Conservation (phyloP, 768 basidiomycete genomes). For the Astraeus odoratus region DNA sequence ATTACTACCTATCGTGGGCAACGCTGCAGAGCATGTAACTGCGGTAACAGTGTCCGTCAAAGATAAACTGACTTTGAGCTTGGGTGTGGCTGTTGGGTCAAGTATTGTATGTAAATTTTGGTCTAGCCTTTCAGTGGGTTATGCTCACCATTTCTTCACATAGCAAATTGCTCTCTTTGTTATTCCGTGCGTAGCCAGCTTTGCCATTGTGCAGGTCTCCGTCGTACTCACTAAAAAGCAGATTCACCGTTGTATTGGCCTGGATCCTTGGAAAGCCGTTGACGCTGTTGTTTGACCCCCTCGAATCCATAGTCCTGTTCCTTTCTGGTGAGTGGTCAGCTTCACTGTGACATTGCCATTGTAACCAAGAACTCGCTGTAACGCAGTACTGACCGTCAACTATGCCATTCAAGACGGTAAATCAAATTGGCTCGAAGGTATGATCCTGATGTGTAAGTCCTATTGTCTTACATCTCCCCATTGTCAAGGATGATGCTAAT, state of each 20-base stretch:
- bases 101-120: slow-evolving; percentile 53
- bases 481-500: background rate
- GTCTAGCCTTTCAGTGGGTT: background rate
- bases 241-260: slow-evolving; percentile 67
- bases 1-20: slow-evolving; percentile 87
- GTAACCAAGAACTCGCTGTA: background rate
- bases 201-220: background rate
- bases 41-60: slow-evolving; percentile 90
- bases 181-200: slow-evolving; percentile 40
- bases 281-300: slow-evolving; percentile 81
- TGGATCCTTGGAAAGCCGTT: slow-evolving; percentile 80
- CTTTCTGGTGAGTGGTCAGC: slow-evolving; percentile 15
- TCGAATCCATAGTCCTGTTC: slow-evolving; percentile 47
- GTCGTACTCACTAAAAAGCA: slow-evolving; percentile 23
- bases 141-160: background rate
- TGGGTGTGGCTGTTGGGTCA: slow-evolving; percentile 86
- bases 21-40: slow-evolving; percentile 87
- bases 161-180: slow-evolving; percentile 73
- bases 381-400: slow-evolving; percentile 73
- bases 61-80: slow-evolving; percentile 78
- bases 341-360: background rate
- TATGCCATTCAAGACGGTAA: slow-evolving; percentile 82
- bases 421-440: slow-evolving; percentile 90
- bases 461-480: background rate
- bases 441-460: slow-evolving; percentile 60